Conservation (phyloP, 495 filamentous ascomycete species). For the Aspergillus saccharolyticus region DNA sequence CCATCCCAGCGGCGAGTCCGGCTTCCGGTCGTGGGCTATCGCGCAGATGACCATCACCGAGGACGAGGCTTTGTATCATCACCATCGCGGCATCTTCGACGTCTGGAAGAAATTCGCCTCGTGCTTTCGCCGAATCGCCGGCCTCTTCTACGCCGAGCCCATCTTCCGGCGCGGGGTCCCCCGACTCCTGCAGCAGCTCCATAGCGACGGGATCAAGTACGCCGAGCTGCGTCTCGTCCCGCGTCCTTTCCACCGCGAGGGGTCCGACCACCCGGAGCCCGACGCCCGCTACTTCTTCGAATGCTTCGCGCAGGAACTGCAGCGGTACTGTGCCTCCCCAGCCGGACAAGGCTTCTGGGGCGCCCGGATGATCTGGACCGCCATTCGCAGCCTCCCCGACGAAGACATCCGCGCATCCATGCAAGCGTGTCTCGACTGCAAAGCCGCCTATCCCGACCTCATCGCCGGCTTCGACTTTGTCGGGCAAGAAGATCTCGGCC, state of each 20-base stretch:
- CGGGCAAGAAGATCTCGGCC: conserved; percentile 12
- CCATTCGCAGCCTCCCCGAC: conserved; percentile 5
- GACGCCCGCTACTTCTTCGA: conserved; percentile 9
- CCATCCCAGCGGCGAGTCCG: conserved; percentile 3
- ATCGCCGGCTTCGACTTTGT: conserved; percentile 15
- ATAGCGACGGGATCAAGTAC: conserved; percentile 12
- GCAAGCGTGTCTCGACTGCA: conserved; percentile 1
- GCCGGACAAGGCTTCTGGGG: conserved; percentile 11
- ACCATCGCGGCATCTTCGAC: conserved; percentile 12
- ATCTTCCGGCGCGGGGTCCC: conserved; percentile 13
- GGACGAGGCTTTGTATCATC: conserved; percentile 11
- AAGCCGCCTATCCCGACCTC: conserved; percentile 7
- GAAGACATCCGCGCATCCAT: conserved; percentile 6
- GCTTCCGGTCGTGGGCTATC: conserved; percentile 12
- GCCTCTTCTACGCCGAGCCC: conserved; percentile 12
- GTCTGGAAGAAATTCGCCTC: conserved; percentile 12
- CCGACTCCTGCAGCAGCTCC: conserved; percentile 11
- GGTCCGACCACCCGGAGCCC: conserved; percentile 1
- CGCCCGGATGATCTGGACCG: conserved; percentile 13
- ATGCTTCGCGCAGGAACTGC: conserved; percentile 13
- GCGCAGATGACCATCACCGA: conserved; percentile 11
- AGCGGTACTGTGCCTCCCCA: conserved; percentile 7
- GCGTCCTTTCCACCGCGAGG: conserved; percentile 2
- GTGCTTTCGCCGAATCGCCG: conserved; percentile 7
- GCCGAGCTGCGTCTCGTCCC: conserved; percentile 12